These are phyloP conservation scores for Microascus cirrosus DNA, from an alignment of 2,329 filamentous ascomycete species.

Conservation along the genomic window DNA sequence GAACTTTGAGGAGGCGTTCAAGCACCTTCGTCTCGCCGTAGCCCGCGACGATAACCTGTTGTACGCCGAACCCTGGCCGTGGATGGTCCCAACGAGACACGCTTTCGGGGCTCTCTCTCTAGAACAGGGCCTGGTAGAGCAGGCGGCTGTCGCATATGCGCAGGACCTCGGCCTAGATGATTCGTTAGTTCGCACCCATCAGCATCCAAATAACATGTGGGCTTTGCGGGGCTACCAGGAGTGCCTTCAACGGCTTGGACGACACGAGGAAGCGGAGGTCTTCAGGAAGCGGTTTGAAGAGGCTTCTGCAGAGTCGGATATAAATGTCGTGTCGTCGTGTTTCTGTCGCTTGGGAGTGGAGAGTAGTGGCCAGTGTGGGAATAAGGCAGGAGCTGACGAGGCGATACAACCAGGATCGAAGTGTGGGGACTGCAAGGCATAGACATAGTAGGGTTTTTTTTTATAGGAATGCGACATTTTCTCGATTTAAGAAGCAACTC, in stretches of 20 bases:
- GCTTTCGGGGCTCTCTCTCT: slow-evolving; percentile 59
- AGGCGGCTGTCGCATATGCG: slow-evolving; percentile 45
- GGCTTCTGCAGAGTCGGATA: slow-evolving; percentile 46
- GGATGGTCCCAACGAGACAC: slow-evolving; percentile 67
- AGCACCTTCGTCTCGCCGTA: slow-evolving; percentile 45
- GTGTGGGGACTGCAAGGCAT: no score
- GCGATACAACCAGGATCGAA: neutral
- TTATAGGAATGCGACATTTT: no score
- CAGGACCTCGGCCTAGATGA: slow-evolving; percentile 50
- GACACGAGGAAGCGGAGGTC: slow-evolving; percentile 24
- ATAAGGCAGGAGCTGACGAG: neutral
- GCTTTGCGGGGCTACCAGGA: slow-evolving; percentile 63
- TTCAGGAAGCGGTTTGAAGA: slow-evolving; percentile 32
- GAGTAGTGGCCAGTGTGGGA: no score
- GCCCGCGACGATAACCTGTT: slow-evolving; percentile 49
- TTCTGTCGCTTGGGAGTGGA: slow-evolving; percentile 24
- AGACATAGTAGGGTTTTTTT: no score
- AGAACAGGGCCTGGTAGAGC: slow-evolving; percentile 49
- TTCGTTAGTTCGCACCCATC: slow-evolving; percentile 50
- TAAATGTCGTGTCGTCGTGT: slow-evolving; percentile 44
- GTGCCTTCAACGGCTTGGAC: slow-evolving; percentile 46
- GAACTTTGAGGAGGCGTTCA: slow-evolving; percentile 47
- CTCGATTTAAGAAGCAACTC: no score
- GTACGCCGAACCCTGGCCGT: slow-evolving; percentile 68
- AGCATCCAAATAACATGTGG: slow-evolving; percentile 68